Conservation (phyloP, 371 early-diverging fungal genomes). For the Nematocida ironsii region DNA sequence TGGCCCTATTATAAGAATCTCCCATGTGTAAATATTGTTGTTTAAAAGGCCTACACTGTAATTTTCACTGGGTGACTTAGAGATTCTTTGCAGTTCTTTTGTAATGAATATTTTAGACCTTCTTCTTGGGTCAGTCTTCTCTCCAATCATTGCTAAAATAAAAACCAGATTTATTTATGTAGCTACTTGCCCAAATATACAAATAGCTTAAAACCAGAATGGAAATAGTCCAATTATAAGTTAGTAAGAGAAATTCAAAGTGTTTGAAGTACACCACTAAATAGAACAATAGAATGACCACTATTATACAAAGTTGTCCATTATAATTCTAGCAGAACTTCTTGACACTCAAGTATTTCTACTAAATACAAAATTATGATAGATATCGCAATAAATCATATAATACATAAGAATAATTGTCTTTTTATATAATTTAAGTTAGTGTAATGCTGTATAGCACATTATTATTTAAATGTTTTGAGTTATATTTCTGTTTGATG, state of each 20-base stretch:
- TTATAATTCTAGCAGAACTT: no score
- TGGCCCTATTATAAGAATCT: constrained; percentile 91
- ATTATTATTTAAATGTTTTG: no score
- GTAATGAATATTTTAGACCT: constrained; percentile 65
- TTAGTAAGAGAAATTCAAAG: background rate
- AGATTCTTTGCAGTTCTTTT: constrained; percentile 68
- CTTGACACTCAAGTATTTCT: no score
- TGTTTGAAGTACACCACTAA: no score
- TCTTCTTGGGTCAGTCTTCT: constrained; percentile 15
- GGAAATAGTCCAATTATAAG: background rate
- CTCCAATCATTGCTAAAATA: constrained; percentile 42
- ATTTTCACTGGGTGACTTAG: constrained; percentile 63
- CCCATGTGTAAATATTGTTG: constrained; percentile 77
- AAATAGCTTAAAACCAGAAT: constrained; percentile 4
- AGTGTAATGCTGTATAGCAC: no score
- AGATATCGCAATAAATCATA: no score
- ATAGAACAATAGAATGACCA: no score
- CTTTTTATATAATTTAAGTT: no score
- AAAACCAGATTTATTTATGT: constrained; percentile 26
- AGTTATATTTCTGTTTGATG: no score
- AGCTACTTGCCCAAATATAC: constrained; percentile 21
- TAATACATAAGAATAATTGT: no score
- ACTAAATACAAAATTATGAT: no score
- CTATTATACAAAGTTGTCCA: no score
- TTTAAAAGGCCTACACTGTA: constrained; percentile 70